Conservation (phyloP, 2,329 filamentous ascomycete genomes). For the Trichophyton benhamiae region DNA sequence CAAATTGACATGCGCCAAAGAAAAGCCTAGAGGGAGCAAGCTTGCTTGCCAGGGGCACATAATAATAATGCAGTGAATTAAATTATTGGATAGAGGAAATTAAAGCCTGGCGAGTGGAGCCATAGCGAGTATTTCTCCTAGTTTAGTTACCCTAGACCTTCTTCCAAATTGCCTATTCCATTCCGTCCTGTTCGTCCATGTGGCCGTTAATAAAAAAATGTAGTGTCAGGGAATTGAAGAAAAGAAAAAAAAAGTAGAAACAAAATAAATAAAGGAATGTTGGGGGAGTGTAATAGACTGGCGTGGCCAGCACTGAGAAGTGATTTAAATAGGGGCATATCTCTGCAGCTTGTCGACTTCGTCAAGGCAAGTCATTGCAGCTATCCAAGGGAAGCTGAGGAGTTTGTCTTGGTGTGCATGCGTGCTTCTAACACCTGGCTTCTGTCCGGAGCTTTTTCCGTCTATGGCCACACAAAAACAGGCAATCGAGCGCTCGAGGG, state of each 20-base stretch:
- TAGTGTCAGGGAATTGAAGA: neutral
- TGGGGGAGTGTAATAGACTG: neutral
- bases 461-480: constrained; percentile 16
- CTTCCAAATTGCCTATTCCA: neutral
- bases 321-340: constrained; percentile 5
- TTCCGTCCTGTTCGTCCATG: neutral
- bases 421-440: neutral
- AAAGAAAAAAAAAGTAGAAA: neutral
- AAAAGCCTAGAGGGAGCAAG: too few relatives aligned
- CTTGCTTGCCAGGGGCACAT: too few relatives aligned
- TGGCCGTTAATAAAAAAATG: neutral
- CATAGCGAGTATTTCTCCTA: neutral
- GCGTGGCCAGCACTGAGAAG: too few relatives aligned
- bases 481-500: constrained; percentile 19
- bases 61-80: too few relatives aligned
- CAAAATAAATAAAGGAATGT: neutral
- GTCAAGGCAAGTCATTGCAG: constrained; percentile 17
- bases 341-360: constrained; percentile 18
- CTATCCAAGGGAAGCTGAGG: constrained; percentile 19
- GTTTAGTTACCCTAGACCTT: neutral
- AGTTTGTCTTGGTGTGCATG: constrained; percentile 11
- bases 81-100: too few relatives aligned
- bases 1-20: neutral
- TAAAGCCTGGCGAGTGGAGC: neutral
- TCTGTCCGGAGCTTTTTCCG: neutral